phyloP scores from a whole-genome alignment of 129 eudicot species.

The Helichrysum umbraculigerum region DNA sequence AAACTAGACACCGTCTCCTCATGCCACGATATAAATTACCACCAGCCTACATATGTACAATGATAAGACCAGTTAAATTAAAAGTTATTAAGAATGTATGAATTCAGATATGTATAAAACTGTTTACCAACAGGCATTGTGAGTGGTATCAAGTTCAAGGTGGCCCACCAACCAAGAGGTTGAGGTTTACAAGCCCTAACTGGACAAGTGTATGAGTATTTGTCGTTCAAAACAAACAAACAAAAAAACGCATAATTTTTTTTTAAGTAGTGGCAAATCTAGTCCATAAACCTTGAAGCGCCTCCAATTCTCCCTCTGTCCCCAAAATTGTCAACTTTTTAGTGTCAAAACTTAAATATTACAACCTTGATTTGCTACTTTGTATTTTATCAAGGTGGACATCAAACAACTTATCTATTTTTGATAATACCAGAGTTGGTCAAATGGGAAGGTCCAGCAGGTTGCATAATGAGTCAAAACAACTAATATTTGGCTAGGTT shows the following conservation, averaged over 20 bases:
- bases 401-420: not conserved
- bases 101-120: not conserved
- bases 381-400: not conserved
- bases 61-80: not conserved
- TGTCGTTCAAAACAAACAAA: not conserved
- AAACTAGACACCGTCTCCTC: constrained; percentile 88
- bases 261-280: not conserved
- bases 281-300: not conserved
- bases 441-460: too few species aligned
- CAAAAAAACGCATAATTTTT: not conserved
- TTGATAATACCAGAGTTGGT: not conserved
- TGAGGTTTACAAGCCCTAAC: not conserved
- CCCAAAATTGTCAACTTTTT: not conserved
- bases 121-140: not conserved
- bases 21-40: constrained; percentile 65
- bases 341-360: not conserved
- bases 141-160: too few species aligned
- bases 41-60: constrained; percentile 44
- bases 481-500: not conserved
- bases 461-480: not conserved
- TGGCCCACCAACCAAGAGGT: not conserved
- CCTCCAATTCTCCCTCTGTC: not conserved
- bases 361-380: not conserved
- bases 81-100: not conserved
- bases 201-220: not conserved